Evolutionary conservation across 208 protist genomes (phyloP).

Genomic region (Porcisia deanei): DNA sequence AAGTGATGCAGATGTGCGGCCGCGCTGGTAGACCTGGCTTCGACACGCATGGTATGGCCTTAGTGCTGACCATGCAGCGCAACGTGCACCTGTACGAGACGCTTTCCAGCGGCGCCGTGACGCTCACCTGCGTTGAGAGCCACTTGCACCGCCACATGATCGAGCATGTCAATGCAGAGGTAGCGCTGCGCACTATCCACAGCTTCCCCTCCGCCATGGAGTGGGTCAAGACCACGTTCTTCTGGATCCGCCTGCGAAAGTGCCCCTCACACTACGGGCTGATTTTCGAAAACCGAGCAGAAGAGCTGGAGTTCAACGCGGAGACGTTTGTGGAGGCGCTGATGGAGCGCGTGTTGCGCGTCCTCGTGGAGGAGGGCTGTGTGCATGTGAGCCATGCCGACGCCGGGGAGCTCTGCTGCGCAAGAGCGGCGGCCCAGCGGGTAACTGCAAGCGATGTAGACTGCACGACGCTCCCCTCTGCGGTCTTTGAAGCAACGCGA

Average conservation of each 20-base stretch:
- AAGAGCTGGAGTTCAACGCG: conserved; percentile 49
- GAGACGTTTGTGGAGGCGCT: conserved; percentile 61
- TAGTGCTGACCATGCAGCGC: conserved; percentile 87
- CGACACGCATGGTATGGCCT: conserved; percentile 81
- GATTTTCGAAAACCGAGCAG: conserved; percentile 45
- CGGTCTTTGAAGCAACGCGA: conserved; percentile 25
- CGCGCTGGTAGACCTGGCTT: conserved; percentile 89
- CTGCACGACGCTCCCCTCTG: background rate
- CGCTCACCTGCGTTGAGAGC: conserved; percentile 61
- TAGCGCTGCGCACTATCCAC: conserved; percentile 89
- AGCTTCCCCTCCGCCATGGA: conserved; percentile 63
- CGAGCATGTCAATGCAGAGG: conserved; percentile 94
- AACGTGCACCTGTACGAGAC: conserved; percentile 63
- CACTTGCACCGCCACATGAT: conserved; percentile 86
- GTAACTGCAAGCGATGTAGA: background rate
- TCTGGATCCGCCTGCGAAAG: conserved; percentile 79
- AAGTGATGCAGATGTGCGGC: conserved; percentile 99
- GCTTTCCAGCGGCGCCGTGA: conserved; percentile 39
- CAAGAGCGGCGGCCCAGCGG: background rate
- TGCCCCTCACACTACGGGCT: conserved; percentile 81
- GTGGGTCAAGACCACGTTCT: conserved; percentile 93
- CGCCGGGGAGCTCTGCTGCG: background rate
- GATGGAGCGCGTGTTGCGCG: conserved; percentile 63
- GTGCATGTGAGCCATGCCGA: conserved; percentile 14
- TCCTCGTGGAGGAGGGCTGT: conserved; percentile 65